phyloP scores from a whole-genome alignment of 768 basidiomycete species.

The Suillus hirtellus region DNA sequence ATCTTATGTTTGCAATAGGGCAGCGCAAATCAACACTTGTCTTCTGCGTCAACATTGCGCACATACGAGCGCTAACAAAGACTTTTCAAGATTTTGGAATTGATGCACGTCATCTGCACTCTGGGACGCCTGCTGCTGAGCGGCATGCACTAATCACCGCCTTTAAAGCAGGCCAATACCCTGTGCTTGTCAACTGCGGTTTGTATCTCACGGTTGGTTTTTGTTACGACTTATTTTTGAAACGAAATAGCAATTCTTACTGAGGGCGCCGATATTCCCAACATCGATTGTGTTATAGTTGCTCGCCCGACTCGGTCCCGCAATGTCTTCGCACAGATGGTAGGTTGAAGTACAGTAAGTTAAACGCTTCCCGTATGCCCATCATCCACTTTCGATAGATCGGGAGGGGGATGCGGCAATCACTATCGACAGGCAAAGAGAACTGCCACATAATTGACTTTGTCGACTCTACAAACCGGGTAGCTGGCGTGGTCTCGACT shows the following conservation, averaged over 20 bases:
- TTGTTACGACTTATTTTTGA: background rate
- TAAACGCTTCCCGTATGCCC: background rate
- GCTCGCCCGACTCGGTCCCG: conserved; percentile 87
- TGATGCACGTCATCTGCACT: conserved; percentile 81
- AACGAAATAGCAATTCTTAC: conserved; percentile 68
- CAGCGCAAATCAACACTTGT: conserved; percentile 83
- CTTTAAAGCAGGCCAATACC: conserved; percentile 75
- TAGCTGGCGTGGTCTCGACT: conserved; percentile 70
- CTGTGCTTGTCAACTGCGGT: conserved; percentile 92
- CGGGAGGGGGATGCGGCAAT: conserved; percentile 88
- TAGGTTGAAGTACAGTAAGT: conserved; percentile 29
- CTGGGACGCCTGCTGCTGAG: conserved; percentile 62
- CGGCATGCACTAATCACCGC: conserved; percentile 61
- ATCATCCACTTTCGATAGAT: conserved; percentile 54
- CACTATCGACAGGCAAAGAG: conserved; percentile 73
- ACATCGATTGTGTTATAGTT: conserved; percentile 87
- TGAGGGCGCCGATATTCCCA: conserved; percentile 93
- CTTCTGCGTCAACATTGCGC: conserved; percentile 86
- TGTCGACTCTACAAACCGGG: conserved; percentile 71
- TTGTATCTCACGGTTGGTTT: background rate
- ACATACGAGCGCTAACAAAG: conserved; percentile 73
- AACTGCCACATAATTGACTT: conserved; percentile 92
- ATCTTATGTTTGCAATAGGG: conserved; percentile 31
- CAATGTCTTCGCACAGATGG: conserved; percentile 94
- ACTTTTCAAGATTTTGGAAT: conserved; percentile 73